These are phyloP conservation scores for Cordyceps tenuipes DNA, from an alignment of 2,329 filamentous ascomycete species.

Conservation along the genomic window DNA sequence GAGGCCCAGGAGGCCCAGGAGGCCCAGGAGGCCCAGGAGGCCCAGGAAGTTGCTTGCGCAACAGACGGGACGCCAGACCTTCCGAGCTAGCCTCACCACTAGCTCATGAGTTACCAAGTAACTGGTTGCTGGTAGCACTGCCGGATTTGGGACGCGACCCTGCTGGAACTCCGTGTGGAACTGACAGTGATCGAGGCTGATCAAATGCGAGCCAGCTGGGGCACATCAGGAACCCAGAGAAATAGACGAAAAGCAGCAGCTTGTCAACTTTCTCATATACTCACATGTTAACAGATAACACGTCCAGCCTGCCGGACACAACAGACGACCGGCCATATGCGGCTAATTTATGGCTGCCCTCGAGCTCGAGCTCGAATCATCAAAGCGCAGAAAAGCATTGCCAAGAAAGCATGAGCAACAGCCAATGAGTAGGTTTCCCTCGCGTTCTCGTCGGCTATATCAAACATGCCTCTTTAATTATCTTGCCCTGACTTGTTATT, in stretches of 20 bases:
- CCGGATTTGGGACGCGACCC: background rate
- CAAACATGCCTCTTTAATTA: background rate
- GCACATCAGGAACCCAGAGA: background rate
- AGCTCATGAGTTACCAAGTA: background rate
- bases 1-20: background rate
- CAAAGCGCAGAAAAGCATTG: no score
- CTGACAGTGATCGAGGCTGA: slow-evolving; percentile 4
- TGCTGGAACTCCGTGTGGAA: slow-evolving; percentile 5
- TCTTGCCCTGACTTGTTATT: background rate
- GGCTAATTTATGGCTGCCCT: no score
- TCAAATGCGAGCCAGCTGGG: slow-evolving; percentile 4
- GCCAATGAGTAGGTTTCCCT: background rate
- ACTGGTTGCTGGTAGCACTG: background rate
- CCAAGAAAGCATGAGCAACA: background rate
- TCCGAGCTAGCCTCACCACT: background rate
- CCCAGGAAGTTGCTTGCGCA: background rate
- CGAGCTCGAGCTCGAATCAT: no score
- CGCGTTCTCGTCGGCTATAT: background rate
- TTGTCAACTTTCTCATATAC: background rate
- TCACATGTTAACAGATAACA: background rate
- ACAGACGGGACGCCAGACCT: slow-evolving; percentile 5
- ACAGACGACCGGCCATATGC: no score
- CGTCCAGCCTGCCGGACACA: no score
- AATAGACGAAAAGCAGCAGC: background rate
- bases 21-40: no score